These are phyloP conservation scores for Dillenia turbinata DNA, from an alignment of 164 flowering plant genomes.

Conservation along the genomic window DNA sequence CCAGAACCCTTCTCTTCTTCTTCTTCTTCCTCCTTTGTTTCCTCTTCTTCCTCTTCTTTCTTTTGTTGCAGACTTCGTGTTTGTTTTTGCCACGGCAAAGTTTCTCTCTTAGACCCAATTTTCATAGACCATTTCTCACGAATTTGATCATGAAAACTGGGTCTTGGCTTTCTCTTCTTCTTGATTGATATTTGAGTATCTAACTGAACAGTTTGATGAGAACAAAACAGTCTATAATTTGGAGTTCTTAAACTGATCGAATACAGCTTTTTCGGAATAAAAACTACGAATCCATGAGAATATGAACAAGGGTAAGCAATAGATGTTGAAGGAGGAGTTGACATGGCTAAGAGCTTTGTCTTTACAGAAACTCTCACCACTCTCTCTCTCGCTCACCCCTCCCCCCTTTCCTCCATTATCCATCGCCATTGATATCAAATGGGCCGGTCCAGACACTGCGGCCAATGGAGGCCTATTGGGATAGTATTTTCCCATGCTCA, in stretches of 20 bases:
- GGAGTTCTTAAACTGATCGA: constrained; percentile 12
- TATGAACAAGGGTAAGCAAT: constrained; percentile 7
- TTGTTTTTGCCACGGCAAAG: constrained; percentile 68
- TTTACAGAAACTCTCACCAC: too few relatives aligned
- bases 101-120: constrained; percentile 33
- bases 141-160: constrained; percentile 67
- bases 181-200: constrained; percentile 23
- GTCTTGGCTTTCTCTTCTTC: constrained; percentile 66
- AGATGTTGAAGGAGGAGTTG: constrained; percentile 11
- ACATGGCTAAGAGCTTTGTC: not conserved
- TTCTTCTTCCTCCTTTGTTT: constrained; percentile 6
- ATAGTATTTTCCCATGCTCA: too few relatives aligned
- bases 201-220: constrained; percentile 17
- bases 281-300: constrained; percentile 12
- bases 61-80: constrained; percentile 4
- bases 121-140: constrained; percentile 64
- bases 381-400: not conserved
- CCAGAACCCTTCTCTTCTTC: constrained; percentile 4
- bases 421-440: too few relatives aligned
- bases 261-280: constrained; percentile 15
- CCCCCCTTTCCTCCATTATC: not conserved
- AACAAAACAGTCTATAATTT: constrained; percentile 17
- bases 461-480: too few relatives aligned
- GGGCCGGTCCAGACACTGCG: too few relatives aligned
- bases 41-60: constrained; percentile 11